Evolutionary conservation across 345 rosid genomes (phyloP), one percentile per base, ranked within the genome.

Genomic region (Angophora floribunda): DNA sequence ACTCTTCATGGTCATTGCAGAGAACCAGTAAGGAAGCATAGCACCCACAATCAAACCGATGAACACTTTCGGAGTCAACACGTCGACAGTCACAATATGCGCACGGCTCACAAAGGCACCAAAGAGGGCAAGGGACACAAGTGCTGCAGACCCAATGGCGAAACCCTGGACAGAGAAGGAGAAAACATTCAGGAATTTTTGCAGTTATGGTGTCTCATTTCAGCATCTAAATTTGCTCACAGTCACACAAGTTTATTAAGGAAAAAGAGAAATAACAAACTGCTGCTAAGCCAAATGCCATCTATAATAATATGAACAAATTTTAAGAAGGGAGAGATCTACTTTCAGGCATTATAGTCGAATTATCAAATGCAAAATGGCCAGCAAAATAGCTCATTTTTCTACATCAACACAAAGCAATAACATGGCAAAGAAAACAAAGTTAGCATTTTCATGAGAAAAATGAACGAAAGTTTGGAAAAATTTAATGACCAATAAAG

Each of bases 1-100:
- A 75, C 99, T 95, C 95, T 97, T 97, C 99, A 96, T 96, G 70
- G 99, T 97, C 99, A 97, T 96, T 87, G 99, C 99, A 90, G 99
- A 96, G 93, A 97, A 97, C 99, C 99, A 97, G 95, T 97, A 97
- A 7, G 99, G 98, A 89, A 95, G 99, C 99, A 97, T 96, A 21
- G 99, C 99, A 89, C 99, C 99, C 12, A 96, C 99, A 57, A 97
- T 90, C 86, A 96, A 91, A 57, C 99, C 99, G 53, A 97, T 96
- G 87, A 97, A 96, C 78, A 97, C 99, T 90, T 96, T 96, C 13
- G 99, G 99, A 67, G 98, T 96, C 95, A 96, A 92, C 12, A 97
- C 99, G 92, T 97, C 95, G 0, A 97, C 99, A 9, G 94, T 96
- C 82, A 94, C 91, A 89, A 97, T 92, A 30, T 92, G 88, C 88